Evolutionary conservation across 495 filamentous ascomycete species (phyloP), one percentile per base, ranked within the genome.

Genomic region (Pyrenula massariospora): DNA sequence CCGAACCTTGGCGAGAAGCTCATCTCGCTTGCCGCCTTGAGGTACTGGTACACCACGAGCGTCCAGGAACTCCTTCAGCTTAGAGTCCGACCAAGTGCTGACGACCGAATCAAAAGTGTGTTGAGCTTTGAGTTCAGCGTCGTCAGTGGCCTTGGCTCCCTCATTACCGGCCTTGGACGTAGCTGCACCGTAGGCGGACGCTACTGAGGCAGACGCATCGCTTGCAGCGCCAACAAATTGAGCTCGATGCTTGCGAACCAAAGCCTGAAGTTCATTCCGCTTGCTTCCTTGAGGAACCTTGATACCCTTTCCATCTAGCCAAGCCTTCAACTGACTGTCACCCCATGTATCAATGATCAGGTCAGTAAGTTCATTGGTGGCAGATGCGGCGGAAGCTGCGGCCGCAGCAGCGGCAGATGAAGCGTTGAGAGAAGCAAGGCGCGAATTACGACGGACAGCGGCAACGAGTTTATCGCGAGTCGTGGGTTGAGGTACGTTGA

Each of bases 381-480:
- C 85, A 12, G 79, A 72, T 53, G 81, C 76, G 42, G 88, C 88
- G 23, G 80, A 86, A 19, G 83, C 76, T 15, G 82, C 74, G 48
- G 83, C 82, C 21, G 82, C 81, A 20, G 82, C 77, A 48, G 77
- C 61, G 57, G 83, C 70, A n/a, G 76, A 79, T 53, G 83, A 70
- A 24, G 81, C 64, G 55, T 80, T 82, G 21, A 91, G 69, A 61
- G 84, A 85, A 48, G 87, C 86, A 54, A 90, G 73, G 48, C 86
- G 86, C 25, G 93, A 85, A 70, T 96, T 95, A 62, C 93, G 91
- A 65, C 93, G 92, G 56, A 98, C 87, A 12, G 79, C 75, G 20
- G 93, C 86, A 66, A 98, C 85, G 12, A 98, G 78, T 70, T 86
- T 87, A 70, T 98, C 91, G 48, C 93, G 88, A 50, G 77, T 87